Evolutionary conservation across 805 yeast species (phyloP), one percentile per base, ranked within the genome.

Genomic region (Lipomyces yamanashiensis): DNA sequence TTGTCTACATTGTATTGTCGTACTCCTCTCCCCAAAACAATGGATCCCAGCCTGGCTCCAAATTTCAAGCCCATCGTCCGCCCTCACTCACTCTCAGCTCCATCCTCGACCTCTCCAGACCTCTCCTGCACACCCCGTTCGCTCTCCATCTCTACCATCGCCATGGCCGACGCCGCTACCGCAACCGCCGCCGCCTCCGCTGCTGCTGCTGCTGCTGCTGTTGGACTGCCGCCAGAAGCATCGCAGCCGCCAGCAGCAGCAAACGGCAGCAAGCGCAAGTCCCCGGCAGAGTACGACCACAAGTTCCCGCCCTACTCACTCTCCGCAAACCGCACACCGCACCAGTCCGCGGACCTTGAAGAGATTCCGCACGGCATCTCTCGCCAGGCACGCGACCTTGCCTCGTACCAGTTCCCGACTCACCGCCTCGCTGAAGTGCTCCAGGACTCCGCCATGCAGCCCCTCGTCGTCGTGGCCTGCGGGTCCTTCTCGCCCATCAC

Each of bases 401-500:
- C 82, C 13, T 82, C 84, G 54, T 95, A 95, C 77, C 75, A 80
- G 62, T 95, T 95, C 76, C 99, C 99, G 1, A 84, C 88, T 0
- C 98, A 95, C 77, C 80, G 68, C 12, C 52, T 64, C 23, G 68
- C 68, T 5, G 66, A 64, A 21, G 66, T 62, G n/a, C 61, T 64
- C 36, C 66, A 61, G 59, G 68, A 64, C 59, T 41, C 61, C 61
- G 80, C 87, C 66, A 93, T 93, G 77, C 82, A 86, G 69, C 99
- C 99, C 0, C 80, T 95, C 68, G 98, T 95, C 12, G 84, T 95
- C 58, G 98, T 95, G 34, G 98, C 98, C 0, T 95, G 99, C 77
- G 99, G 99, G 8, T 91, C 97, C 1, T 95, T 93, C 73, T 89
- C 96, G 1, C 99, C 99, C 40, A 87, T 95, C 59, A 95, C 99